A percentile compares a stretch with the other conserved stretches of the same genome.
phyloP scores from a whole-genome alignment of 192 early-diverging fungal species.

The Piromyces sp. region DNA sequence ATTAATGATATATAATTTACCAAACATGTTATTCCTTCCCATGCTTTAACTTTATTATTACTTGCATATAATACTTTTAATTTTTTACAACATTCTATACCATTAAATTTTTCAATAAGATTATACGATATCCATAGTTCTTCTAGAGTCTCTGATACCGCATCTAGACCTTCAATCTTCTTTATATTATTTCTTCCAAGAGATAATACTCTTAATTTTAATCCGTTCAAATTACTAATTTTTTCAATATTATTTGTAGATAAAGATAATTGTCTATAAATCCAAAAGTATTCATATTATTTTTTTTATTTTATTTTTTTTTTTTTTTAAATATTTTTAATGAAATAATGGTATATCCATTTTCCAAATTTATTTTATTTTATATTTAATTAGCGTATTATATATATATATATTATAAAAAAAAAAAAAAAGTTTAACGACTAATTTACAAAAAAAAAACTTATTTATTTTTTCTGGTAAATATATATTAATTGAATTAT shows the following conservation, averaged over 20 bases:
- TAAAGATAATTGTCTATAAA: conserved; percentile 27
- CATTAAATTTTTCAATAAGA: conserved; percentile 28
- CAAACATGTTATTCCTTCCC: conserved; percentile 21
- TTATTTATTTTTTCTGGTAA: no score
- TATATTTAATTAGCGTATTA: no score
- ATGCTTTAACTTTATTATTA: conserved; percentile 41
- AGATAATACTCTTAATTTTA: conserved; percentile 20
- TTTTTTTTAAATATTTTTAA: no score
- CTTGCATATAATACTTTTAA: conserved; percentile 33
- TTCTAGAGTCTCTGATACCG: conserved; percentile 32
- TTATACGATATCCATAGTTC: conserved; percentile 41
- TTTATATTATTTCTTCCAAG: conserved; percentile 33
- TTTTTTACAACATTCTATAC: conserved; percentile 37
- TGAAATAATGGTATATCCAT: no score
- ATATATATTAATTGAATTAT: not conserved
- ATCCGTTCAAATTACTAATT: not conserved
- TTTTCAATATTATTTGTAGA: conserved; percentile 37
- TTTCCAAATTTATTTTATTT: no score
- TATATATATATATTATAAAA: no score
- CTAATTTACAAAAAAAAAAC: no score
- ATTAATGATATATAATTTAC: no score
- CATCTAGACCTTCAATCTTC: conserved; percentile 37
- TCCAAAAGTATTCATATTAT: no score
- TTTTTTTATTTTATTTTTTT: no score
- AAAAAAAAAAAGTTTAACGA: no score